A percentile compares a stretch with the other conserved stretches of the same genome.
Evolutionary conservation across 169 alveolate species (phyloP).

Genomic region (Plasmodium cynomolgi): DNA sequence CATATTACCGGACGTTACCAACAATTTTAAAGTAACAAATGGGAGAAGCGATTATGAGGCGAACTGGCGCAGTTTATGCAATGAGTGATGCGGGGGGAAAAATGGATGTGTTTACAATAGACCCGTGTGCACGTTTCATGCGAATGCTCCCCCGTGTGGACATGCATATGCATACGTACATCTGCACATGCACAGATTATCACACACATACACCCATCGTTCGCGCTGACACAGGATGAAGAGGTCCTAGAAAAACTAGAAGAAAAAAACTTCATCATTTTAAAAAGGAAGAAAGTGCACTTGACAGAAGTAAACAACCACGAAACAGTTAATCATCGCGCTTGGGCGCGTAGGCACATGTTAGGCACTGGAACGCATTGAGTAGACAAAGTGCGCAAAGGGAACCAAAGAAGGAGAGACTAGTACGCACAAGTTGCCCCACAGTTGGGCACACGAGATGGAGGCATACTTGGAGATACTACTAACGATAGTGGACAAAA

Average conservation of each 20-base stretch:
- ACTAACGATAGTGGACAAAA: neutral
- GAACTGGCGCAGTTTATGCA: neutral
- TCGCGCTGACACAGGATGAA: constrained; percentile 50
- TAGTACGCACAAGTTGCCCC: neutral
- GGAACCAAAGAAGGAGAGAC: neutral
- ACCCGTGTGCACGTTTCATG: too few species aligned
- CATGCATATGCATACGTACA: constrained; percentile 8
- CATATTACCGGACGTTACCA: constrained; percentile 72
- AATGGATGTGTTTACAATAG: neutral
- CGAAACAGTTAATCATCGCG: neutral
- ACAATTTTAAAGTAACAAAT: constrained; percentile 60
- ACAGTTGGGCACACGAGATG: neutral
- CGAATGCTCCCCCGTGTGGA: too few species aligned
- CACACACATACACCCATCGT: neutral
- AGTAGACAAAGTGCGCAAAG: neutral
- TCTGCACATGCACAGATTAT: neutral
- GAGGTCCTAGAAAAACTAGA: constrained; percentile 69
- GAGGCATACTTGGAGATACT: neutral
- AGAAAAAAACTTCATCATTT: constrained; percentile 58
- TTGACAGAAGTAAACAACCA: constrained; percentile 50
- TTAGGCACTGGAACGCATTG: neutral
- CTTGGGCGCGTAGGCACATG: neutral
- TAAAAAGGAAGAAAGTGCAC: constrained; percentile 59
- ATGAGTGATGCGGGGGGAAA: neutral
- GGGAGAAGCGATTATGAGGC: neutral